These are phyloP conservation scores for Lasiosphaeria ovina DNA, from an alignment of 495 filamentous ascomycete genomes.

Conservation along the genomic window DNA sequence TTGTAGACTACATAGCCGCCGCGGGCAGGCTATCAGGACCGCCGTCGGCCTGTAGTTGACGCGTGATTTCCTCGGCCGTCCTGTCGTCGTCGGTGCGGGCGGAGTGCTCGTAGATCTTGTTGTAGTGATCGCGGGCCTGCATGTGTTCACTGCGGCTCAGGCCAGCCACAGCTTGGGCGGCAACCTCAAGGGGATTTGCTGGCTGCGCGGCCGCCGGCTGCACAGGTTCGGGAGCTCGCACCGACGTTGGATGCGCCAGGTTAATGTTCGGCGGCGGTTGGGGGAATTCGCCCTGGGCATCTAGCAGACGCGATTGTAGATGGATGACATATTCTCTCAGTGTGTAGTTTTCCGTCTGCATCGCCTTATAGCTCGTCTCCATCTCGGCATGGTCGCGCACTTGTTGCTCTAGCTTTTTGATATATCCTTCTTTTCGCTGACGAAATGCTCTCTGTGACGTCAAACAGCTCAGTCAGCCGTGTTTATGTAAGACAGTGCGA, in stretches of 20 bases:
- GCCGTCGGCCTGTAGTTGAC: constrained; percentile 29
- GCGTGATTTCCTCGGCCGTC: constrained; percentile 38
- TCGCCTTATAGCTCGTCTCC: constrained; percentile 66
- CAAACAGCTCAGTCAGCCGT: constrained; percentile 12
- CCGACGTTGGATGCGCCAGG: constrained; percentile 24
- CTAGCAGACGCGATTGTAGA: constrained; percentile 84
- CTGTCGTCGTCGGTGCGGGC: constrained; percentile 30
- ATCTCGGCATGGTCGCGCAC: constrained; percentile 71
- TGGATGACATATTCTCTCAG: constrained; percentile 88
- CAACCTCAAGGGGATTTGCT: constrained; percentile 29
- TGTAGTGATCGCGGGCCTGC: constrained; percentile 12
- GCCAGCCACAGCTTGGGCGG: constrained; percentile 38
- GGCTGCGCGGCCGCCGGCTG: background rate
- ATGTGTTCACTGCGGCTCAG: constrained; percentile 28
- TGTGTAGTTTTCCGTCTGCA: constrained; percentile 84
- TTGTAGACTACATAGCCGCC: constrained; percentile 1
- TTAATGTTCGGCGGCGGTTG: constrained; percentile 63
- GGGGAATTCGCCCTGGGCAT: constrained; percentile 77
- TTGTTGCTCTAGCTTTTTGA: constrained; percentile 93
- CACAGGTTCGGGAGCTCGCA: background rate
- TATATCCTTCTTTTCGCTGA: constrained; percentile 96
- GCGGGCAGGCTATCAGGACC: constrained; percentile 2
- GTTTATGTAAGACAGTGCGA: constrained; percentile 28
- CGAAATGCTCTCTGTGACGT: constrained; percentile 80
- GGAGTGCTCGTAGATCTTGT: constrained; percentile 12